Evolutionary conservation across 2,329 filamentous ascomycete genomes (phyloP).

Genomic region (Aspergillus hiratsukae): DNA sequence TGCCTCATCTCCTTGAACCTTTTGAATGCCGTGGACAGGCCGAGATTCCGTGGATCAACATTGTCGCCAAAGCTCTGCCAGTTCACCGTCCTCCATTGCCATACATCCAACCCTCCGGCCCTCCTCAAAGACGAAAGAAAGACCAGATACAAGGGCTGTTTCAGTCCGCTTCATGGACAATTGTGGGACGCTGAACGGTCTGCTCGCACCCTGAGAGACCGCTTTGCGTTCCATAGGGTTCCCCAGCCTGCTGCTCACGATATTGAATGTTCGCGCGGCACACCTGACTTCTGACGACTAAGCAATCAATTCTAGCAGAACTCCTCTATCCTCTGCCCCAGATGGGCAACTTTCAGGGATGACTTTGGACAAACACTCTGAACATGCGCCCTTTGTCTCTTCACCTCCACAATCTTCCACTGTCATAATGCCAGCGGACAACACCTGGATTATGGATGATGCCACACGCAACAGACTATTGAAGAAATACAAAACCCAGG

Average conservation of each 20-base stretch:
- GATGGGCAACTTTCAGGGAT: conserved; percentile 33
- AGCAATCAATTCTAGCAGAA: conserved; percentile 11
- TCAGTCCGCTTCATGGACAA: conserved; percentile 35
- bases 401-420: conserved; percentile 31
- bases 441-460: conserved; percentile 36
- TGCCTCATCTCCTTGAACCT: not conserved
- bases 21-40: not conserved
- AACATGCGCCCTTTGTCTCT: conserved; percentile 38
- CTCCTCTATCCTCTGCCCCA: conserved; percentile 15
- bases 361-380: conserved; percentile 35
- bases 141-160: conserved; percentile 11
- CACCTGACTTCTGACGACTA: conserved; percentile 6
- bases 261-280: conserved; percentile 3
- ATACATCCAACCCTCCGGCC: too few relatives aligned
- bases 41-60: not conserved
- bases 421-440: conserved; percentile 26
- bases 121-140: not conserved
- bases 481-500: conserved; percentile 45
- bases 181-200: conserved; percentile 49
- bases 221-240: conserved; percentile 51
- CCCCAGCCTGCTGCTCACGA: conserved; percentile 34
- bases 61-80: not conserved
- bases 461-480: conserved; percentile 40
- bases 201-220: conserved; percentile 46
- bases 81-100: not conserved